These are phyloP conservation scores for Coniochaeta sp. DNA, from an alignment of 2,329 filamentous ascomycete species.

Conservation along the genomic window DNA sequence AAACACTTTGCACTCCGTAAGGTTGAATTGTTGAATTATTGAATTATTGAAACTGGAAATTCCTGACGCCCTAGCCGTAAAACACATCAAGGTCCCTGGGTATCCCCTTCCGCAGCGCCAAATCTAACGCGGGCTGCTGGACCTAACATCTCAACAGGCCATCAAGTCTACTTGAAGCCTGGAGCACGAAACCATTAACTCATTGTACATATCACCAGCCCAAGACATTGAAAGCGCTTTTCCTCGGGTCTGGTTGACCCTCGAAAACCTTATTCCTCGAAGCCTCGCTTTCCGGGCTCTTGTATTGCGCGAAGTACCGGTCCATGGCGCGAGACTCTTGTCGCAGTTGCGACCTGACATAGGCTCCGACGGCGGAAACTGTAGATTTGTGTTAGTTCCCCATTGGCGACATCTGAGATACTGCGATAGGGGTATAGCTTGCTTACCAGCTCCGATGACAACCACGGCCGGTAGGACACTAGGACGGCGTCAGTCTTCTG, in stretches of 20 bases:
- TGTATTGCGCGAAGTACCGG: constrained; percentile 28
- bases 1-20: no score
- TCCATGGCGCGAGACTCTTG: constrained; percentile 26
- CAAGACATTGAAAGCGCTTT: constrained; percentile 25
- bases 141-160: neutral
- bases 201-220: constrained; percentile 16
- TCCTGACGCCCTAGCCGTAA: neutral
- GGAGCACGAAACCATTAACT: neutral
- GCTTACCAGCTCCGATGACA: neutral
- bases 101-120: neutral
- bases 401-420: no score
- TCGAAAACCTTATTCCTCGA: constrained; percentile 24
- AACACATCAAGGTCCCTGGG: neutral
- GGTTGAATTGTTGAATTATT: no score
- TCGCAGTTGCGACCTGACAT: constrained; percentile 24
- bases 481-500: neutral
- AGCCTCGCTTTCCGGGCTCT: constrained; percentile 27
- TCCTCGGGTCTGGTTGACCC: constrained; percentile 24
- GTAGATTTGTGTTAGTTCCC: constrained; percentile 1
- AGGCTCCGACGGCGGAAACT: constrained; percentile 20
- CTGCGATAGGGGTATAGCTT: neutral
- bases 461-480: neutral
- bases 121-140: no score
- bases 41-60: neutral
- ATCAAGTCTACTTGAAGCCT: neutral